These are phyloP conservation scores for Knufia petricola DNA, from an alignment of 2,329 filamentous ascomycete species.

Conservation along the genomic window DNA sequence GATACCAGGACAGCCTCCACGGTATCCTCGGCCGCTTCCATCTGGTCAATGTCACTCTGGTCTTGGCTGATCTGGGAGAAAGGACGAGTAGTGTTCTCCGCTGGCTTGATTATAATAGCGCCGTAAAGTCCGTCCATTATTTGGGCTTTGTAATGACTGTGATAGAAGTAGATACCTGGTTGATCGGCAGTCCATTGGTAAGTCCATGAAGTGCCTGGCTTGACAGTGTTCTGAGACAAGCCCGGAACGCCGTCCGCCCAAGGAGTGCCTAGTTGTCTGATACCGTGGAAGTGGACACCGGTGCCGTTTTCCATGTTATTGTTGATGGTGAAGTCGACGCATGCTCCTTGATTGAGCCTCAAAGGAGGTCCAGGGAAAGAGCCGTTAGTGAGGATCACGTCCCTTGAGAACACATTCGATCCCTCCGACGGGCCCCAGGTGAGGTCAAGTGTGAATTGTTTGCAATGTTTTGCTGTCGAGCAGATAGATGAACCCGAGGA, in stretches of 20 bases:
- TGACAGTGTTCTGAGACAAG: slow-evolving; percentile 58
- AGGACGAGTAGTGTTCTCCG: slow-evolving; percentile 33
- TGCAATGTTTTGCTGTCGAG: slow-evolving; percentile 29
- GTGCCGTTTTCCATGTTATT: slow-evolving; percentile 57
- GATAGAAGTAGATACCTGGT: slow-evolving; percentile 56
- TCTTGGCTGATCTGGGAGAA: slow-evolving; percentile 45
- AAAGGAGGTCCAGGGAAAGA: slow-evolving; percentile 66
- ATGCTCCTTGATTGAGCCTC: slow-evolving; percentile 64
- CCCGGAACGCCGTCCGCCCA: slow-evolving; percentile 63
- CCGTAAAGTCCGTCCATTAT: slow-evolving; percentile 61
- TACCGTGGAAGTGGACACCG: slow-evolving; percentile 68
- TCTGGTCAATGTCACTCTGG: slow-evolving; percentile 31
- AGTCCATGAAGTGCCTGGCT: slow-evolving; percentile 51
- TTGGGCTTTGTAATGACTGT: slow-evolving; percentile 55
- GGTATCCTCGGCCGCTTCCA: slow-evolving; percentile 41
- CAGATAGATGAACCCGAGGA: too few species aligned
- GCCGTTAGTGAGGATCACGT: slow-evolving; percentile 61
- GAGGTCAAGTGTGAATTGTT: slow-evolving; percentile 26
- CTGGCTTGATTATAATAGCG: slow-evolving; percentile 49
- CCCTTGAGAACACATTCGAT: slow-evolving; percentile 37
- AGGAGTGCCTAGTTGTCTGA: slow-evolving; percentile 67
- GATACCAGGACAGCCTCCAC: slow-evolving; percentile 44
- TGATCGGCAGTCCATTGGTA: slow-evolving; percentile 46
- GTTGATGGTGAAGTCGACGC: slow-evolving; percentile 56
- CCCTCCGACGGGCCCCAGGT: slow-evolving; percentile 28